A percentile compares a stretch with the other conserved stretches of the same genome.
These are phyloP conservation scores for Fraxinus xanthoxyloides DNA, from an alignment of 305 asterid genomes.

Conservation along the genomic window DNA sequence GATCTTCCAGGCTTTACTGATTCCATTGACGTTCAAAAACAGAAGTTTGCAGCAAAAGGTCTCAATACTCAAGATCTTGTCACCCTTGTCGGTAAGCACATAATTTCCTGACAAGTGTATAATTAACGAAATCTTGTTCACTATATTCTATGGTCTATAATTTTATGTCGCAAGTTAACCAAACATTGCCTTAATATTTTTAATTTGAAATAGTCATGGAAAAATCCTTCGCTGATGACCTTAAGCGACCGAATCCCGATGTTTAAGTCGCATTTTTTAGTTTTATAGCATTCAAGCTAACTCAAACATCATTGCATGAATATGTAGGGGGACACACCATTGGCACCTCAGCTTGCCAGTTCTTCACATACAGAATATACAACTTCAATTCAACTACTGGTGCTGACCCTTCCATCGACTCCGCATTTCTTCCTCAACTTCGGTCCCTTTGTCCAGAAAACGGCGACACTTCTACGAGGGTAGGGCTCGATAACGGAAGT, in stretches of 20 bases:
- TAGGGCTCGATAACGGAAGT: constrained; percentile 53
- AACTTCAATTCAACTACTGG: constrained; percentile 44
- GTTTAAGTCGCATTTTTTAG: background rate
- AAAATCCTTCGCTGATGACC: background rate
- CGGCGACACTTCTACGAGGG: constrained; percentile 38
- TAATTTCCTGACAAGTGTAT: too few species aligned
- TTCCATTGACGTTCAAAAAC: constrained; percentile 45
- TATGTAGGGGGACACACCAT: constrained; percentile 60
- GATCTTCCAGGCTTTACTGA: constrained; percentile 55
- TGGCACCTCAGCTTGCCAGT: constrained; percentile 59
- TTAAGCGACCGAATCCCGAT: background rate
- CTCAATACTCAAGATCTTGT: constrained; percentile 63
- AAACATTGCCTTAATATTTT: background rate
- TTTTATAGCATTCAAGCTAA: background rate
- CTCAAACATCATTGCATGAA: background rate
- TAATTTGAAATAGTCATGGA: background rate
- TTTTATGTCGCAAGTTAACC: background rate
- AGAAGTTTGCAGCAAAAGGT: constrained; percentile 46
- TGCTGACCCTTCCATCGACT: constrained; percentile 49
- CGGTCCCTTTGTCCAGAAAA: constrained; percentile 43
- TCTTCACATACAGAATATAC: constrained; percentile 57
- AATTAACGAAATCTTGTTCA: too few species aligned
- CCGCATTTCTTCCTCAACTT: constrained; percentile 45
- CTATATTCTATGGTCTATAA: too few species aligned
- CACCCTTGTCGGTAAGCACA: constrained; percentile 50